A percentile compares a stretch with the other conserved stretches of the same genome.
Evolutionary conservation across 306 rosid genomes (phyloP).

Genomic region (Argentina anserina): DNA sequence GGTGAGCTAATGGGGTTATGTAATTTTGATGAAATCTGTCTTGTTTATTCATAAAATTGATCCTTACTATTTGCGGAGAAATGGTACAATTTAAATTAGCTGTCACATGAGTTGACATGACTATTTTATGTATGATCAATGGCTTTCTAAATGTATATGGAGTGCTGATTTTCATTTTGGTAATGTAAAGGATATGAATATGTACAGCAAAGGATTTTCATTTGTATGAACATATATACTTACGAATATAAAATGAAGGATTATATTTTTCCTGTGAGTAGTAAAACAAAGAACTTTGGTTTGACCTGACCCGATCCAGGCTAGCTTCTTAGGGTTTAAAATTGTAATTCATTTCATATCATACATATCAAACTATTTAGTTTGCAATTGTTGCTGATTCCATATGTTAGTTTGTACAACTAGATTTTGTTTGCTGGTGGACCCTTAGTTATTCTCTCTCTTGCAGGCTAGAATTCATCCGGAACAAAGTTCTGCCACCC

Average conservation of each 20-base stretch:
- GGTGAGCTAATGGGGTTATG: neutral
- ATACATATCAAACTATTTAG: neutral
- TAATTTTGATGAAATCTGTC: neutral
- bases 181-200: too few relatives aligned
- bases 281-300: neutral
- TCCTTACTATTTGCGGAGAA: neutral
- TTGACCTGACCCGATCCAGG: neutral
- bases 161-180: neutral
- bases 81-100: neutral
- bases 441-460: neutral
- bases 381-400: neutral
- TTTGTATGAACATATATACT: neutral
- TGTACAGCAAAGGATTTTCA: too few relatives aligned
- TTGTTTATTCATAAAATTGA: neutral
- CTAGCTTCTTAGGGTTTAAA: neutral
- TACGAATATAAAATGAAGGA: neutral
- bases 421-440: neutral
- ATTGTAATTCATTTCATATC: neutral
- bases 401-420: neutral
- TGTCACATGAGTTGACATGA: neutral
- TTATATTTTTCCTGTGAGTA: too few relatives aligned
- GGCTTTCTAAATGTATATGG: neutral
- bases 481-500: conserved; percentile 59
- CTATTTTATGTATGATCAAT: neutral
- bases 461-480: conserved; percentile 94